Percentiles rank a stretch among this genome's conserved stretches.
These are phyloP conservation scores for Gastrodia elata DNA, from an alignment of 106 monocot species.

Conservation along the genomic window DNA sequence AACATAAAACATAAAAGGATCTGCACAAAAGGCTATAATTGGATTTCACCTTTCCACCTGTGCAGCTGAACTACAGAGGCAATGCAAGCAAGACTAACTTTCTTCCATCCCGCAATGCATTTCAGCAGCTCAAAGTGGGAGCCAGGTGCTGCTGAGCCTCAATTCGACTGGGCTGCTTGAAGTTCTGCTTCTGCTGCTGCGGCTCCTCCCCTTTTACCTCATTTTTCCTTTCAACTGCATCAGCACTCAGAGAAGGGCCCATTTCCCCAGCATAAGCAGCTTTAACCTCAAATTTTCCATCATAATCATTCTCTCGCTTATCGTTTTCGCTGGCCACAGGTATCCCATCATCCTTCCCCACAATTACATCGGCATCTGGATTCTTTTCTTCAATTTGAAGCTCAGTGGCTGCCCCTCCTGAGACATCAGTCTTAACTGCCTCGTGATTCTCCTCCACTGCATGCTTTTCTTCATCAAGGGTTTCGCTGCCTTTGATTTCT, in stretches of 20 bases:
- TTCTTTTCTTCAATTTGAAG: neutral
- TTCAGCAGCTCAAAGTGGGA: slow-evolving; percentile 6
- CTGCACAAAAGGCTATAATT: neutral
- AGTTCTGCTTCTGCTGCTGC: neutral
- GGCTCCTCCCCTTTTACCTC: too few species aligned
- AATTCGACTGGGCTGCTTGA: neutral
- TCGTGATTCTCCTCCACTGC: neutral
- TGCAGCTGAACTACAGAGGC: neutral
- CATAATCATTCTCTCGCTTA: neutral
- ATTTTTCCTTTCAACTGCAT: neutral
- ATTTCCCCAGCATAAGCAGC: neutral
- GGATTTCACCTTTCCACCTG: neutral
- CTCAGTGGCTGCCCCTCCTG: neutral
- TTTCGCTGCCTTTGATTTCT: neutral
- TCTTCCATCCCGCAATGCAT: neutral
- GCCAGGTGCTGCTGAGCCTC: slow-evolving; percentile 6
- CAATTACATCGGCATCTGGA: neutral
- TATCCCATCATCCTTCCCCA: neutral
- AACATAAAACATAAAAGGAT: slow-evolving; percentile 4
- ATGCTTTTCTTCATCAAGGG: neutral
- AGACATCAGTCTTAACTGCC: neutral
- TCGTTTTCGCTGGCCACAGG: neutral
- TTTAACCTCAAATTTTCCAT: neutral
- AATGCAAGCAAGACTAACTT: neutral
- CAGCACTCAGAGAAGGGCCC: neutral